Percentiles rank a stretch among this genome's conserved stretches.
Evolutionary conservation across 805 yeast species (phyloP).

Genomic region (Candida oleophila): DNA sequence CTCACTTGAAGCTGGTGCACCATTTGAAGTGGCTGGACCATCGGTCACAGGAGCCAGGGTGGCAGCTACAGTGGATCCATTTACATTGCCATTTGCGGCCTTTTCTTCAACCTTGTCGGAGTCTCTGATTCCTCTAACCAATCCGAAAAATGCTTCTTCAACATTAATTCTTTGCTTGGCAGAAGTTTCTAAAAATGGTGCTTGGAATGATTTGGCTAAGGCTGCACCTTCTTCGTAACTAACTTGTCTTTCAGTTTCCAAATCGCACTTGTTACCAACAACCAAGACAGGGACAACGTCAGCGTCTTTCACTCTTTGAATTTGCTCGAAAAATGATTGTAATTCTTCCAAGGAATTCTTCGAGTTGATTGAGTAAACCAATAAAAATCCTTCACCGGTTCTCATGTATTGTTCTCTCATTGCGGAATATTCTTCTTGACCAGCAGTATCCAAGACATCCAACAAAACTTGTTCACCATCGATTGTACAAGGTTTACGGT

Average conservation of each 20-base stretch:
- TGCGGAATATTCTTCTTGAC: conserved; percentile 95
- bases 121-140: conserved; percentile 57
- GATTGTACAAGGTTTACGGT: conserved; percentile 82
- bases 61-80: conserved; percentile 5
- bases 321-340: conserved; percentile 73
- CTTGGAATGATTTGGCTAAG: conserved; percentile 64
- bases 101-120: conserved; percentile 8
- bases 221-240: conserved; percentile 59
- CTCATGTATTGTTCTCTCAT: conserved; percentile 88
- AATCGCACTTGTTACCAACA: conserved; percentile 79
- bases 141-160: conserved; percentile 74
- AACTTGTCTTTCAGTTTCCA: conserved; percentile 75
- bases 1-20: neutral
- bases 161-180: conserved; percentile 92
- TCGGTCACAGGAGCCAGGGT: conserved; percentile 6
- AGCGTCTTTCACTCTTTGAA: conserved; percentile 72
- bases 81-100: conserved; percentile 4
- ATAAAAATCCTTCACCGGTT: conserved; percentile 89
- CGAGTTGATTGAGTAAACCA: conserved; percentile 87
- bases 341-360: conserved; percentile 83
- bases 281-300: conserved; percentile 72
- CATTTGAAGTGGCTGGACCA: neutral
- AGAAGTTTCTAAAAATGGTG: conserved; percentile 85
- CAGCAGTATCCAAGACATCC: conserved; percentile 96
- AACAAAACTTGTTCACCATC: conserved; percentile 72